A percentile compares a stretch with the other conserved stretches of the same genome.
phyloP scores from a whole-genome alignment of 169 alveolate species.

The Plasmodium sp. region DNA sequence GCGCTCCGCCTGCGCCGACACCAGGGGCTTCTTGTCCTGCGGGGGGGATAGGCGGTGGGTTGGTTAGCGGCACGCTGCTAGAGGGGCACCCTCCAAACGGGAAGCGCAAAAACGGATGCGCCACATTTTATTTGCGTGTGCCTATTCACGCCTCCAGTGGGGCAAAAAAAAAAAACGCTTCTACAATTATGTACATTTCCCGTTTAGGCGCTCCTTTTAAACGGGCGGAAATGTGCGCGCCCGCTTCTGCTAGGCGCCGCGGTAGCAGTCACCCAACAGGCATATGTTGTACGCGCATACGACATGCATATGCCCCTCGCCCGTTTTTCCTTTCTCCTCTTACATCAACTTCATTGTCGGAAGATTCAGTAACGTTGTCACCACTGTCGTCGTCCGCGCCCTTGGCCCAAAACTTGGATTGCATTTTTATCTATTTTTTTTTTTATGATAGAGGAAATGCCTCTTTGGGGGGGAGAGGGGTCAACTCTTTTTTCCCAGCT shows the following conservation, averaged over 20 bases:
- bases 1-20: constrained; percentile 73
- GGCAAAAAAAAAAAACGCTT: neutral
- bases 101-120: neutral
- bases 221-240: neutral
- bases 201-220: neutral
- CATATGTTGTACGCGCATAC: neutral
- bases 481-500: neutral
- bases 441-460: neutral
- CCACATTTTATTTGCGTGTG: neutral
- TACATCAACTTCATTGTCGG: constrained; percentile 73
- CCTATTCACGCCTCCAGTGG: neutral
- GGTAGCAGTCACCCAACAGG: neutral
- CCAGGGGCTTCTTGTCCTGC: constrained; percentile 80
- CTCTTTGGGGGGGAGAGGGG: neutral
- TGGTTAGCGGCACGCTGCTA: neutral
- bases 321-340: neutral
- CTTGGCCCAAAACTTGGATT: constrained; percentile 91
- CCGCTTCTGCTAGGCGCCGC: neutral
- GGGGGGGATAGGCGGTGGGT: neutral
- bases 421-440: constrained; percentile 76
- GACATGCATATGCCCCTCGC: neutral
- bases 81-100: neutral
- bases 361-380: constrained; percentile 58
- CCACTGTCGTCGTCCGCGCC: constrained; percentile 79
- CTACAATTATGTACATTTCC: neutral